A percentile compares a stretch with the other conserved stretches of the same genome.
Evolutionary conservation across 768 basidiomycete species (phyloP).

Genomic region (Boletus coccyginus): DNA sequence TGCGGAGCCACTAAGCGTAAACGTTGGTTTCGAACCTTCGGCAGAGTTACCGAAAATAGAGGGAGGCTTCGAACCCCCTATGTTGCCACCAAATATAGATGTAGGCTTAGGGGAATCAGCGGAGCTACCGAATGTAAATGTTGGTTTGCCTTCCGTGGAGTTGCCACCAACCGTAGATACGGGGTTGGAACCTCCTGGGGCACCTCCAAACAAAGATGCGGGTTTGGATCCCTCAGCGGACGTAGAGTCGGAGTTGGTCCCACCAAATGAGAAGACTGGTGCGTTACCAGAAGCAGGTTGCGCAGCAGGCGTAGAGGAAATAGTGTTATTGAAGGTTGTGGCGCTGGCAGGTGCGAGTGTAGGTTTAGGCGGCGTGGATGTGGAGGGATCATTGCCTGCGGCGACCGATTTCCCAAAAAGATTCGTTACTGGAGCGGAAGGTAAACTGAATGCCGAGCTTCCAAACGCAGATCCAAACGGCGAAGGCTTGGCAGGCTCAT

Average conservation of each 20-base stretch:
- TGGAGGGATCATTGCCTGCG: constrained; percentile 20
- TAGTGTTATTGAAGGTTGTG: constrained; percentile 14
- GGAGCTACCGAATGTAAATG: constrained; percentile 11
- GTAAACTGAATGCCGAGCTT: constrained; percentile 13
- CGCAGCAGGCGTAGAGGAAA: constrained; percentile 16
- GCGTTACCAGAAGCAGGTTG: constrained; percentile 11
- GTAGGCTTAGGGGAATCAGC: constrained; percentile 15
- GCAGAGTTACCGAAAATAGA: constrained; percentile 1
- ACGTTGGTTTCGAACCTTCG: constrained; percentile 7
- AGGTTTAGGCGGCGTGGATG: constrained; percentile 18
- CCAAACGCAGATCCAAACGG: constrained; percentile 24
- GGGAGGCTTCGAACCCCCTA: constrained; percentile 1
- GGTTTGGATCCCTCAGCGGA: constrained; percentile 15
- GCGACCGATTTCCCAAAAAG: constrained; percentile 12
- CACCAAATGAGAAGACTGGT: constrained; percentile 22
- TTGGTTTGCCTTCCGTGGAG: constrained; percentile 11
- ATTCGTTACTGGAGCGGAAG: constrained; percentile 11
- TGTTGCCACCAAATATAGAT: constrained; percentile 4
- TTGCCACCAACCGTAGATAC: constrained; percentile 5
- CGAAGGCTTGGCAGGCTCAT: constrained; percentile 24
- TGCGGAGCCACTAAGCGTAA: constrained; percentile 8
- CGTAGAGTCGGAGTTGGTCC: constrained; percentile 12
- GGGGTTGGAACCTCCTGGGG: neutral
- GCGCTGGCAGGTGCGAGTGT: constrained; percentile 10
- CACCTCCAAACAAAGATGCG: constrained; percentile 16